Percentiles rank a stretch among this genome's conserved stretches.
phyloP scores from a whole-genome alignment of 768 basidiomycete species.

The Mycena crocata region DNA sequence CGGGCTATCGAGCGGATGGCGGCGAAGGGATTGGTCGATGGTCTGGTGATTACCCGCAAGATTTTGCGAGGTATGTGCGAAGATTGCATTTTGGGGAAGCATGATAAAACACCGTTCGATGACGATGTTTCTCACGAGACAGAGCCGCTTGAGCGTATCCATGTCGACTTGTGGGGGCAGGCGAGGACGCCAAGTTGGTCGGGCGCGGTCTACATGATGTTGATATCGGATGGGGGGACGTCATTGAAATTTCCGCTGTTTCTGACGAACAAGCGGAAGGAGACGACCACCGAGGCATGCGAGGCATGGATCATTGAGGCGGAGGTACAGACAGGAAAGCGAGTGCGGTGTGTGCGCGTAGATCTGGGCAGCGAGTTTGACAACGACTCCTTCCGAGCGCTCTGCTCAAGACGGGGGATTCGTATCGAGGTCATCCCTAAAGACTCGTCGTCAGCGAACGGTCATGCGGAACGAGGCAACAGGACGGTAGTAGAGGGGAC shows the following conservation, averaged over 20 bases:
- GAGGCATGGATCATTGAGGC: conserved; percentile 18
- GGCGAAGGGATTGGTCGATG: conserved; percentile 32
- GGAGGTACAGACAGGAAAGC: conserved; percentile 21
- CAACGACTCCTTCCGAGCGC: conserved; percentile 32
- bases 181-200: conserved; percentile 27
- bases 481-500: conserved; percentile 34
- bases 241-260: neutral
- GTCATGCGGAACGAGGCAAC: conserved; percentile 38
- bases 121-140: conserved; percentile 28
- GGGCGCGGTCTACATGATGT: conserved; percentile 39
- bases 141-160: conserved; percentile 30
- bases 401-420: conserved; percentile 35
- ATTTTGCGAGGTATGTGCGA: conserved; percentile 32
- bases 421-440: conserved; percentile 12
- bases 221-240: conserved; percentile 36
- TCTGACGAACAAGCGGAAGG: conserved; percentile 15
- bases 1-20: conserved; percentile 27
- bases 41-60: conserved; percentile 31
- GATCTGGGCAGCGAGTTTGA: conserved; percentile 39
- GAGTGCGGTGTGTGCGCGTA: conserved; percentile 23
- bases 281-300: conserved; percentile 26
- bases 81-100: conserved; percentile 45
- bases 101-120: conserved; percentile 37
- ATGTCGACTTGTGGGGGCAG: conserved; percentile 43
- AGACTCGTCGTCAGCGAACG: conserved; percentile 39